Conservation (phyloP, 176 grass and related monocot species). For the Panicum miliaceum region DNA sequence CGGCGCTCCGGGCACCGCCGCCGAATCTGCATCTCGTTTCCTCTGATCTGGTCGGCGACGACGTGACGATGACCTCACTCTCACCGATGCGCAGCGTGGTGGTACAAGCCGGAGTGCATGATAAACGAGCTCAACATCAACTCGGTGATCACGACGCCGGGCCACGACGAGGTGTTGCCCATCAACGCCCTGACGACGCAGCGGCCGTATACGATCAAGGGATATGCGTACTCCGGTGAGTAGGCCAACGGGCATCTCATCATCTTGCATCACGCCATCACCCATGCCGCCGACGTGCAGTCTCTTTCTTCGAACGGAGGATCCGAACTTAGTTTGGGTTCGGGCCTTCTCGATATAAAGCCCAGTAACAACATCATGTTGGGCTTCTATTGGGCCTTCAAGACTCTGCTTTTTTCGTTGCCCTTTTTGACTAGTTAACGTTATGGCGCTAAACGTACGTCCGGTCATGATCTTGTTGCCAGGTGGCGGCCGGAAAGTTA, state of each 20-base stretch:
- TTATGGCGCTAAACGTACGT: not conserved
- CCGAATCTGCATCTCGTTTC: not conserved
- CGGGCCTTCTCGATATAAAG: not conserved
- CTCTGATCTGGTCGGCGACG: too few relatives aligned
- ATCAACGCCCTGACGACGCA: slow-evolving; percentile 89
- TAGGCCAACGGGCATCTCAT: not conserved
- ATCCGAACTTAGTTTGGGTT: not conserved
- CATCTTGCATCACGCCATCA: not conserved
- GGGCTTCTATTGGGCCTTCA: not conserved
- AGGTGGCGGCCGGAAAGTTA: slow-evolving; percentile 92
- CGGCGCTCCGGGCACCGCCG: not conserved
- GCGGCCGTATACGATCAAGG: slow-evolving; percentile 74
- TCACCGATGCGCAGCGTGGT: slow-evolving; percentile 65
- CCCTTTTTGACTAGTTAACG: not conserved
- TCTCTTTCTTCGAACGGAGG: not conserved
- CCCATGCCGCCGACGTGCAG: too few relatives aligned
- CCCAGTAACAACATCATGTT: not conserved
- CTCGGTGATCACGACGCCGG: slow-evolving; percentile 91
- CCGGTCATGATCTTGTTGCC: not conserved
- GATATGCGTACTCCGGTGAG: slow-evolving; percentile 97
- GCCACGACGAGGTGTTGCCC: slow-evolving; percentile 93
- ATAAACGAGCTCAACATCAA: slow-evolving; percentile 97
- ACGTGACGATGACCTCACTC: too few relatives aligned
- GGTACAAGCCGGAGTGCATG: slow-evolving; percentile 96
- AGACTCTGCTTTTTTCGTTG: not conserved